Percentiles rank a stretch among this genome's conserved stretches.
phyloP scores from a whole-genome alignment of 805 yeast genomes.

The Blastobotrys mokoenaii region DNA sequence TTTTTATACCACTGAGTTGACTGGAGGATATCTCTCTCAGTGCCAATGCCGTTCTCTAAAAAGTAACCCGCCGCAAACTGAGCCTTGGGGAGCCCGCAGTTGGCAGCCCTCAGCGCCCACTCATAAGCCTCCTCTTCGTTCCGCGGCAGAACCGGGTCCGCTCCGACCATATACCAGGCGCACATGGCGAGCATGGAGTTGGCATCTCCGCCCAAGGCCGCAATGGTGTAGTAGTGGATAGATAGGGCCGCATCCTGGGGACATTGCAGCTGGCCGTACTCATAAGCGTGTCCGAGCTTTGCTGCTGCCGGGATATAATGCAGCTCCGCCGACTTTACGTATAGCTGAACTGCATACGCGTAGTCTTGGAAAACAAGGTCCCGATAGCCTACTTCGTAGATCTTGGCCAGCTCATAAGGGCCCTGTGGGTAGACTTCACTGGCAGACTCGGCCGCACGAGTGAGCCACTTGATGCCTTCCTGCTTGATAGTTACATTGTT shows the following conservation, averaged over 20 bases:
- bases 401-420: conserved; percentile 83
- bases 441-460: conserved; percentile 78
- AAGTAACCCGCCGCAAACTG: conserved; percentile 80
- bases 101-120: conserved; percentile 89
- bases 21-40: conserved; percentile 45
- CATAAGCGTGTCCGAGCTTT: conserved; percentile 75
- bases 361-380: conserved; percentile 82
- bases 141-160: conserved; percentile 68
- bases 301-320: conserved; percentile 79
- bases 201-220: conserved; percentile 82
- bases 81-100: conserved; percentile 65
- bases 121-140: conserved; percentile 84
- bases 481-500: conserved; percentile 59
- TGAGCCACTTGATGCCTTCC: conserved; percentile 87
- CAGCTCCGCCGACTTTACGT: conserved; percentile 79
- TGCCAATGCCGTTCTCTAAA: conserved; percentile 81
- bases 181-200: conserved; percentile 88
- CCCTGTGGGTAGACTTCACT: conserved; percentile 85
- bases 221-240: conserved; percentile 86
- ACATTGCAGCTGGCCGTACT: conserved; percentile 57
- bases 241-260: conserved; percentile 76
- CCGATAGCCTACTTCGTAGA: conserved; percentile 72
- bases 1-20: conserved; percentile 68
- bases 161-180: conserved; percentile 94
- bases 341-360: conserved; percentile 76